Evolutionary conservation across 352 stramenopile genomes (phyloP), one percentile per base, ranked within the genome.

Genomic region (Pythium folliculosum): DNA sequence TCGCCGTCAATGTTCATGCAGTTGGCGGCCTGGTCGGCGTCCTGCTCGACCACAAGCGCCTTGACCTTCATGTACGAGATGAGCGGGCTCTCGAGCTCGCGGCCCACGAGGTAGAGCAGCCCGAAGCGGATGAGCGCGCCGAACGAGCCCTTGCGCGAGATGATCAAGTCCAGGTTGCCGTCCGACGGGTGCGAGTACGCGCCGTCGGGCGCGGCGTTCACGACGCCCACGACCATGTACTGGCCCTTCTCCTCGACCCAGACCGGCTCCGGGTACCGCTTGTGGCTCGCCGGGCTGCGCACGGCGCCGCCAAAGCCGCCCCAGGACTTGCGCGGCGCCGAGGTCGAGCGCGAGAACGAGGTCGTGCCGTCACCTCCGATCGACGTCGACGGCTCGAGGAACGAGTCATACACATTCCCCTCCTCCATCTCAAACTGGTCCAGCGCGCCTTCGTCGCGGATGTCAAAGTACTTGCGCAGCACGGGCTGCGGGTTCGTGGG

Each of bases 1-100:
- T 94, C 86, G 30, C 86, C 86, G 63, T 94, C 86, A 54, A 91
- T 94, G 72, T 94, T 94, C 78, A 91, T 89, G 67, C 80, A 80
- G 65, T 91, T 80, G 7, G 72, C 67, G 21, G 69, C 38, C 53
- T 92, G 70, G 57, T 94, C 82, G 52, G 52, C 45, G 47, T 69
- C 54, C 21, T 83, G 79, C 40, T 86, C 70, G 43, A 94, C 80
- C 49, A 86, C 76, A 19, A 91, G 80, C 19, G 86, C 82, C 60
- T 94, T 94, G 38, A 92, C 69, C 64, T 94, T 94, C 27, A 86
- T 65, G 72, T 94, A 94, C 72, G 84, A 86, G 49, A 94, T 71
- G 3, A 91, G 63, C 16, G 72, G 57, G 45, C 84, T 92, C 69
- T 91, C 65, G 8, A 91, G 66, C 63, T 94, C 86, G 64, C 89